These are phyloP conservation scores for Gomphus bonarii DNA, from an alignment of 1,284 basidiomycete species.

Conservation along the genomic window DNA sequence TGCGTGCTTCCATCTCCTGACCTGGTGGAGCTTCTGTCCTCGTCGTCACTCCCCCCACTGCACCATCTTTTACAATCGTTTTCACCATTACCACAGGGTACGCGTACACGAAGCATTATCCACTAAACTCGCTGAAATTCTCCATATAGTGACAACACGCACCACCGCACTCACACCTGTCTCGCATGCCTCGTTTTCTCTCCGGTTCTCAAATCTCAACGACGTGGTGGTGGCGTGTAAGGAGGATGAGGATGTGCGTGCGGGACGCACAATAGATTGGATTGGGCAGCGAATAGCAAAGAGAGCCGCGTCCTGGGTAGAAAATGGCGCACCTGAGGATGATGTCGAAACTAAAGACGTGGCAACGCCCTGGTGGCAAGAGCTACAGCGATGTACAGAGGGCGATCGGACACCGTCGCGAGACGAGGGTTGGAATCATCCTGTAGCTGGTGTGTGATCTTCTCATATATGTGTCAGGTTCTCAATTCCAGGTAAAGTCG, in stretches of 20 bases:
- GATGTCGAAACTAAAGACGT: constrained; percentile 21
- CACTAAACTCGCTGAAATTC: background rate
- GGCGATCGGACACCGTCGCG: constrained; percentile 62
- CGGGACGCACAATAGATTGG: constrained; percentile 71
- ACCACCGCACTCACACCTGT: constrained; percentile 62
- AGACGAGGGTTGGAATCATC: constrained; percentile 75
- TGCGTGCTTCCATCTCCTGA: constrained; percentile 63
- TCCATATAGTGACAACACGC: constrained; percentile 56
- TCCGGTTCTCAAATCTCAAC: constrained; percentile 63
- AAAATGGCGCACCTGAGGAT: constrained; percentile 32
- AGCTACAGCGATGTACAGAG: constrained; percentile 61
- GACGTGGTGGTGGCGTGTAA: constrained; percentile 60
- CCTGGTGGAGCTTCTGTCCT: constrained; percentile 45
- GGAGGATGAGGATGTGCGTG: constrained; percentile 68
- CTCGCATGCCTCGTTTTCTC: constrained; percentile 55
- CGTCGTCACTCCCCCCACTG: constrained; percentile 51
- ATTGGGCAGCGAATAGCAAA: constrained; percentile 56
- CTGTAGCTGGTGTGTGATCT: constrained; percentile 51
- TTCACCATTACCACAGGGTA: constrained; percentile 73
- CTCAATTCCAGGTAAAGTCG: constrained; percentile 33
- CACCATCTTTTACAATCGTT: constrained; percentile 70
- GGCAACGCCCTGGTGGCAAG: constrained; percentile 76
- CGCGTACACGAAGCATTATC: constrained; percentile 8
- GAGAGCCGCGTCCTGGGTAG: constrained; percentile 56
- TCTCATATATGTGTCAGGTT: constrained; percentile 3